Base-by-base conservation (phyloP, 805 yeast genomes). In the Scheffersomyces amazonensis region DNA sequence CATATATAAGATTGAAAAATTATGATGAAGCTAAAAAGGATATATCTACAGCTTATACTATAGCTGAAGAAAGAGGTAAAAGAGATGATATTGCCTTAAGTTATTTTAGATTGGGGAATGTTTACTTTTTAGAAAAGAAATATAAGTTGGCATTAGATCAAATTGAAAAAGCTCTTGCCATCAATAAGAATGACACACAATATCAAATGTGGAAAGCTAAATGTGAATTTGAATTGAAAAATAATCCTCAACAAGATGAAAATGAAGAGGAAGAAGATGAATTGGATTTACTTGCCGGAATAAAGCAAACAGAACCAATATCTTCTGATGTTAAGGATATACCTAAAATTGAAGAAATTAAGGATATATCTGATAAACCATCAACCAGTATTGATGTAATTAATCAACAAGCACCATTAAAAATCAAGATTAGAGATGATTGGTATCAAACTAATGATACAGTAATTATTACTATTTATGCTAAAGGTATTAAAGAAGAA, bases 391-490 rank as follows among this genome's bases (percentile, higher is more conserved):
- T 64, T 15, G 62, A 53, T 19, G 56, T 53, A n/a, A 58, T 66
- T 43, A 64, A 66, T 47, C 52, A 62, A 36, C 66, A 56, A 16
- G 72, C 73, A 0, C 73, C 75, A 2, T 44, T 69, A 32, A 61
- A 58, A 35, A 39, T 48, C 29, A 68, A 68, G 41, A 55, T 58
- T 36, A 52, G 67, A 34, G 72, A 62, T 21, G 71, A 69, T 41
- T 69, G 75, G 65, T 91, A 81, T 62, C 96, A 93, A 58, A 71
- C 81, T 12, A 50, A 64, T 8, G 64, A 64, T 1, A 55, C 58
- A 3, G 76, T 89, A 11, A 80, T 81, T 1, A 66, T 90, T 20
- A 78, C 91, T 2, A 62, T 91, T 5, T 91, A 83, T 52, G 78
- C 87, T 34, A 81, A 83, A 43, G 75, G 75, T 29, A 74, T 87